Evolutionary conservation across 2,329 filamentous ascomycete genomes (phyloP).

Genomic region (Hypoxylon sp.): DNA sequence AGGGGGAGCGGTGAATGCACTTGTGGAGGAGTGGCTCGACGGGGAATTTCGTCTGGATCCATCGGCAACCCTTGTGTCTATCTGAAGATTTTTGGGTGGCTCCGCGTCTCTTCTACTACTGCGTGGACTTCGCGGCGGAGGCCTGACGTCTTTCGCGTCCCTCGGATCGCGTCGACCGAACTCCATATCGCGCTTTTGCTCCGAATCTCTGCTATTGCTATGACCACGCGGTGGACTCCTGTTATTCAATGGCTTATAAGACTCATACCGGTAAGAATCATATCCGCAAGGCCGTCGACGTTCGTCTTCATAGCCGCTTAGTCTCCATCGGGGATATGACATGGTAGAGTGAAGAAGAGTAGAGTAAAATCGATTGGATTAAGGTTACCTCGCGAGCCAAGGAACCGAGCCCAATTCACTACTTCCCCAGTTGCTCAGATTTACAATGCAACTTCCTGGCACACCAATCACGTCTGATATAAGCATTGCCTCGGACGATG

Average conservation of each 20-base stretch:
- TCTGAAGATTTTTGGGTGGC: conserved; percentile 26
- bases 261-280: conserved; percentile 15
- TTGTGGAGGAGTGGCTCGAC: conserved; percentile 33
- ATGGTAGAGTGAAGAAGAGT: conserved; percentile 16
- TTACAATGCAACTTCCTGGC: conserved; percentile 35
- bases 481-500: conserved; percentile 39
- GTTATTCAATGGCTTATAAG: conserved; percentile 20
- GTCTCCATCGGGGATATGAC: conserved; percentile 23
- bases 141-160: conserved; percentile 24
- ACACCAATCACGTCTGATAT: conserved; percentile 33
- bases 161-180: conserved; percentile 33
- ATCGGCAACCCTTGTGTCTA: conserved; percentile 38
- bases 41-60: conserved; percentile 19
- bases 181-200: conserved; percentile 39
- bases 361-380: background rate
- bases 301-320: conserved; percentile 39
- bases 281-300: conserved; percentile 25
- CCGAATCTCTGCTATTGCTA: conserved; percentile 26
- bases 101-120: conserved; percentile 29
- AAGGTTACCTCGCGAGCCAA: conserved; percentile 7
- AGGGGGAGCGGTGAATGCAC: conserved; percentile 27
- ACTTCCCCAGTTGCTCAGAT: conserved; percentile 18
- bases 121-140: conserved; percentile 16
- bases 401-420: conserved; percentile 2
- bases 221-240: conserved; percentile 32